Base-by-base conservation (phyloP, 2,329 filamentous ascomycete genomes). In the Sphaerulina vaccinii region DNA sequence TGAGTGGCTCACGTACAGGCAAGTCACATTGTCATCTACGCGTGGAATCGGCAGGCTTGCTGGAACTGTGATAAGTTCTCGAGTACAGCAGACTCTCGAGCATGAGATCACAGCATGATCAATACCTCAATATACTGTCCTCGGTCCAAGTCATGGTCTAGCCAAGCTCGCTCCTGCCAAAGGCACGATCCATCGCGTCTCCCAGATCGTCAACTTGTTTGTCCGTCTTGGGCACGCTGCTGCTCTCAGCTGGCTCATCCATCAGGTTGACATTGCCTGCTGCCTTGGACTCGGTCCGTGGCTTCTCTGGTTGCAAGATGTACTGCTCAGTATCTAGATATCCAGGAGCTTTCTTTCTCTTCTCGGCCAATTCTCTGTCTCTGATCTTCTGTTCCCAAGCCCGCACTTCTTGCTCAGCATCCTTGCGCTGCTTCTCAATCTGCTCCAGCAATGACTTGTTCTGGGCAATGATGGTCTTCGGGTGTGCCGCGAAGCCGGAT, bases 391-490 rank as follows among this genome's bases (percentile, higher is more conserved):
- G 82, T 61, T 93, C 85, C 73, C 93, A 88, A 16, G 80, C 81
- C 46, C 76, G 72, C 49, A 96, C 75, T 48, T 85, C 81, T 29
- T 76, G 74, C 56, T 86, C 80, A 1, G 88, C 88, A 29, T 88
- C 84, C 2, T 79, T 76, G 58, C 85, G 80, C 59, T 88, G 78
- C 59, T 83, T 82, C 21, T 82, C 74, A 10, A 99, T 77, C 70
- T 96, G 88, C 1, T 82, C 79, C 61, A 87, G 84, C 36, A 99
- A 79, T 6, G 87, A 85, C 56, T 81, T 80, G 73, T 92, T 96
- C 19, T 89, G 90, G 11, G 84, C 80, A 16, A 91, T 79, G 64
- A 99, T 95, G 61, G 91, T 86, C 62, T 90, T 84, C 0, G 93
- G 90, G 62, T 95, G 88, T 4, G 91, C 90, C 39, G 90, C 84